Base-by-base conservation (phyloP, 2,329 filamentous ascomycete genomes). In the Alternaria gansuensis region DNA sequence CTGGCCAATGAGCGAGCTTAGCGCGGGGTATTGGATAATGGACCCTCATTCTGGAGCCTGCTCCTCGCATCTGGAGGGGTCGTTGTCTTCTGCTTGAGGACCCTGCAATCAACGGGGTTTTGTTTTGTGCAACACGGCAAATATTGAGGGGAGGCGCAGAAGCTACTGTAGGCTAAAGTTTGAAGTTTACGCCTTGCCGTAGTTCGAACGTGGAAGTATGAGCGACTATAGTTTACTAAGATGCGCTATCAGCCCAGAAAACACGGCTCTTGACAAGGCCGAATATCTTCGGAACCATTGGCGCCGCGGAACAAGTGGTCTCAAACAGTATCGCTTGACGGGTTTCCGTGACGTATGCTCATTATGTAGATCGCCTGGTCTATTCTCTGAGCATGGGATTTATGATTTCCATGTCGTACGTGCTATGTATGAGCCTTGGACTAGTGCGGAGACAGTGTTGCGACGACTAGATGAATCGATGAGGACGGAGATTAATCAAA, bases 161-260 rank as follows among this genome's bases (percentile, higher is more conserved):
- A 44, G 49, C 41, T 43, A 48, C 23, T 23, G 29, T 28, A n/a
- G 10, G 39, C 31, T 24, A 31, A 14, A 11, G 14, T 54, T 31
- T 48, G 43, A 10, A 21, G 26, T 37, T 45, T 44, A 17, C 37
- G 34, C 39, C 28, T 40, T 58, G 37, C 51, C 36, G 50, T 54
- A 54, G 56, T 50, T 53, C 56, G 13, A 59, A 55, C 51, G 44
- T 43, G 56, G 44, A 55, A 50, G 44, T 54, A 13, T 10, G 28
- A 54, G 50, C 36, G 43, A 57, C 17, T 21, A n/a, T n/a, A 44
- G 9, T 23, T 29, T 41, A 28, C 54, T 53, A 28, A 24, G 24
- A 39, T 37, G 40, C 33, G n/a, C 40, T 29, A 43, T 40, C 39
- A 10, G 17, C 28, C 45, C 44, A 24, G 24, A 23, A 21, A 40